These are phyloP conservation scores for Lagenaria siceraria DNA, from an alignment of 306 rosid genomes.

Conservation along the genomic window DNA sequence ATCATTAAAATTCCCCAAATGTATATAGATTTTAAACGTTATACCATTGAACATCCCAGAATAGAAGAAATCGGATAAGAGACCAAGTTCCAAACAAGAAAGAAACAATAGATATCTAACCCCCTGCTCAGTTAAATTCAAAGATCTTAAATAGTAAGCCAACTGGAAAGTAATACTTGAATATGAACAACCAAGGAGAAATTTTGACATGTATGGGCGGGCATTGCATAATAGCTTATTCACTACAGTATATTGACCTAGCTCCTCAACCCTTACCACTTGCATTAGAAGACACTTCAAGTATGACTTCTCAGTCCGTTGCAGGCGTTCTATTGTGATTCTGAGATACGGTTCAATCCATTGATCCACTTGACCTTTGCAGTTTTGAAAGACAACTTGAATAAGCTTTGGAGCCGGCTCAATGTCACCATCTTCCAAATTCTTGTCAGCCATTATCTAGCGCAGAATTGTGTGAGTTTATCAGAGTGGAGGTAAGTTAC, in stretches of 20 bases:
- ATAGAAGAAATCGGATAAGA: neutral
- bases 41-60: neutral
- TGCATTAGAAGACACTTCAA: constrained; percentile 79
- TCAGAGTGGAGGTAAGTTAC: neutral
- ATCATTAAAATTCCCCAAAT: neutral
- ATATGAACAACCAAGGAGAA: neutral
- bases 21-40: neutral
- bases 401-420: constrained; percentile 95
- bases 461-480: neutral
- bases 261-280: constrained; percentile 51
- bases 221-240: neutral
- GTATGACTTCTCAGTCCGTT: constrained; percentile 55
- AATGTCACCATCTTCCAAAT: constrained; percentile 84
- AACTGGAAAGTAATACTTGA: neutral
- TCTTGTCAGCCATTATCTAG: constrained; percentile 69
- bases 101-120: neutral
- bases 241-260: neutral
- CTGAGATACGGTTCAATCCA: constrained; percentile 94
- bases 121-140: neutral
- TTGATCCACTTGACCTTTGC: constrained; percentile 87
- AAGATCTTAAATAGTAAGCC: neutral
- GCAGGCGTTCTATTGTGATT: constrained; percentile 63
- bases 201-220: neutral
- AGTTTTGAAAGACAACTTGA: constrained; percentile 88
- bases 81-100: neutral